These are phyloP conservation scores for Bauhinia variegata DNA, from an alignment of 306 rosid genomes.

Conservation along the genomic window DNA sequence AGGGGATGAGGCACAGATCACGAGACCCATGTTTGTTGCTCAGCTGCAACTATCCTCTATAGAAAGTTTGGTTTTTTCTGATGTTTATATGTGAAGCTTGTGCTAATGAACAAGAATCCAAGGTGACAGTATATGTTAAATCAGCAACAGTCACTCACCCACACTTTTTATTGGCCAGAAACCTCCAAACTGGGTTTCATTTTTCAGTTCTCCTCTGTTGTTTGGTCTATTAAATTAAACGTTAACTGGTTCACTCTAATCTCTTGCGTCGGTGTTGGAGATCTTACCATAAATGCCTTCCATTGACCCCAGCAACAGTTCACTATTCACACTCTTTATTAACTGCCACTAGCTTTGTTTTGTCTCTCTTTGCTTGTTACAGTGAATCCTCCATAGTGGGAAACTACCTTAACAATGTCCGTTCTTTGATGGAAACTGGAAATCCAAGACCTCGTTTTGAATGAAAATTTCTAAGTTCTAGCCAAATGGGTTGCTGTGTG, in stretches of 20 bases:
- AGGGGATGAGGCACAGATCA: not conserved
- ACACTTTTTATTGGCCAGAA: not conserved
- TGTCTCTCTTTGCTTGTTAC: too few species aligned
- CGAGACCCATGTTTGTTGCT: not conserved
- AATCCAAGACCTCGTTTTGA: not conserved
- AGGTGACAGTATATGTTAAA: too few species aligned
- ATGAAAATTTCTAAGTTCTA: not conserved
- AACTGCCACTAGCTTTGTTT: slow-evolving; percentile 13
- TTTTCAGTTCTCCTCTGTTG: not conserved
- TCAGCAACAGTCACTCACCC: not conserved
- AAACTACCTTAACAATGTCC: too few species aligned
- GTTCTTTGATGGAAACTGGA: too few species aligned
- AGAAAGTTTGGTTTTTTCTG: too few species aligned
- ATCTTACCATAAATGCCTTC: slow-evolving; percentile 46
- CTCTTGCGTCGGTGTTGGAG: slow-evolving; percentile 25
- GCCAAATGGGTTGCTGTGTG: slow-evolving; percentile 72
- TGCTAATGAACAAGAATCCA: too few species aligned
- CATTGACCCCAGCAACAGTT: slow-evolving; percentile 35
- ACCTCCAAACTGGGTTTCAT: not conserved
- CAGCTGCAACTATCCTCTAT: slow-evolving; percentile 4
- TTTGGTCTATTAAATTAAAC: not conserved
- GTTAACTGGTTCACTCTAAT: not conserved
- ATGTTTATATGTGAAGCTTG: too few species aligned
- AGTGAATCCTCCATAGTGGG: too few species aligned
- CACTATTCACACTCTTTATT: slow-evolving; percentile 12